Evolutionary conservation across 176 grass and related monocot species (phyloP).

Genomic region (Zea mays): Zm-B73-REFERENCE-NAM-5.0 NC_050098.1:215324001-215324500

Average conservation of each 20-base stretch:
- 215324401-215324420: too few relatives aligned
- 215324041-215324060: neutral
- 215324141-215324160: neutral
- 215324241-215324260: neutral
- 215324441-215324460: too few relatives aligned
- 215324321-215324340: neutral
- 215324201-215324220: neutral
- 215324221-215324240: neutral
- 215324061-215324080: neutral
- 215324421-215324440: too few relatives aligned
- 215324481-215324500: too few relatives aligned
- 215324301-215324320: neutral
- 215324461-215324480: too few relatives aligned
- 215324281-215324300: neutral
- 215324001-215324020: neutral
- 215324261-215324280: neutral
- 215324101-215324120: constrained; percentile 7
- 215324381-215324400: too few relatives aligned
- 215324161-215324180: neutral
- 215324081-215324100: neutral
- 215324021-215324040: neutral
- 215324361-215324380: too few relatives aligned
- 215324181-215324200: neutral
- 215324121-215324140: neutral
- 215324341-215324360: too few relatives aligned